Base-by-base conservation (phyloP, 768 basidiomycete species). In the Psilocybe cyanescens region DNA sequence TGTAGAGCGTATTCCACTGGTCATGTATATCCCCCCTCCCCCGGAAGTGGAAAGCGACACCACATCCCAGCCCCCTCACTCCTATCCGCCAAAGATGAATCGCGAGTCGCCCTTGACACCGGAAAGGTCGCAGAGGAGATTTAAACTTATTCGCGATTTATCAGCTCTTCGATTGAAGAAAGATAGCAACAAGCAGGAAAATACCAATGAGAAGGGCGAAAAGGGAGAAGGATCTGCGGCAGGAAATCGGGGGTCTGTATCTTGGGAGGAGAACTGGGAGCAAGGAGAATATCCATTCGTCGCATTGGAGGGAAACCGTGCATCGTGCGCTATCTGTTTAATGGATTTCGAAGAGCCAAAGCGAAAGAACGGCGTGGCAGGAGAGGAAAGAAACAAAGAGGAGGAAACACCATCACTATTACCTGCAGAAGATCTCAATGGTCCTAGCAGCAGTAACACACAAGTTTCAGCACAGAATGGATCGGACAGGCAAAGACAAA, bases 191-290 rank as follows among this genome's bases (percentile, higher is more conserved):
- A 28, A 28, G n/a, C 33, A 16, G 31, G 31, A 72, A 63, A 66
- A 65, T 39, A 41, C 44, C 12, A n/a, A 57, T 12, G 59, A 55
- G 12, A 59, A 59, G 45, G 57, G 59, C 19, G 58, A 57, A 41
- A 70, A 68, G 29, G 66, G 71, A 59, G 63, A 61, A 3, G 67
- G 67, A 53, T 51, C 58, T 3, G 31, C n/a, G 16, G 16, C 45
- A 17, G 55, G 46, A 17, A 48, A 39, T 11, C 57, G 56, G 12
- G 77, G 74, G 28, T 78, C 79, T 8, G 75, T 81, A 63, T 81
- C 83, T 12, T 94, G 91, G 90, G 89, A 93, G 65, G 88, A 88
- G 57, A 80, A 86, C 54, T 95, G 91, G 89, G 92, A 92, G 67
- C 79, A 82, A 46, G 82, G 84, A 41, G 87, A 88, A 54, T 90